These are phyloP conservation scores for Cicer arietinum DNA, from an alignment of 306 rosid genomes.

Conservation along the genomic window DNA sequence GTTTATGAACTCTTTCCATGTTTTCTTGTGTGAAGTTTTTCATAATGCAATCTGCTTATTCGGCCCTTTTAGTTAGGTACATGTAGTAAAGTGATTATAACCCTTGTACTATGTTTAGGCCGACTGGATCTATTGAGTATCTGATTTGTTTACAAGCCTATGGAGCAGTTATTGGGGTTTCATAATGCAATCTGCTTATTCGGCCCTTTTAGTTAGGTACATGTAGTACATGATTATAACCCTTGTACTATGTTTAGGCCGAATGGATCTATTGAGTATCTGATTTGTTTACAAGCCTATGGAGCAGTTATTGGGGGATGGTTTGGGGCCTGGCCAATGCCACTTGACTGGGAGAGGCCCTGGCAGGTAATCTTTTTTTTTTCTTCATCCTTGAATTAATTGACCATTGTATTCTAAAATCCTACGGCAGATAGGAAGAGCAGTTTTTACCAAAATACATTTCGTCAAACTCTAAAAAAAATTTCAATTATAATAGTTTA, in stretches of 20 bases:
- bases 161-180: conserved; percentile 84
- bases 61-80: conserved; percentile 20
- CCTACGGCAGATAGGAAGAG: not conserved
- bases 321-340: conserved; percentile 99
- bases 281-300: conserved; percentile 84
- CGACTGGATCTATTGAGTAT: conserved; percentile 62
- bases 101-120: conserved; percentile 56
- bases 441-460: not conserved
- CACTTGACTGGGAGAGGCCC: conserved; percentile 99
- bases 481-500: too few relatives aligned
- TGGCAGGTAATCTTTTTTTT: conserved; percentile 71
- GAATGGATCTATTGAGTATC: conserved; percentile 60
- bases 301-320: conserved; percentile 92
- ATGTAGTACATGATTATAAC: not conserved
- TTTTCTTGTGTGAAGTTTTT: conserved; percentile 29
- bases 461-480: not conserved
- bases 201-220: conserved; percentile 20
- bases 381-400: conserved; percentile 6
- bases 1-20: conserved; percentile 20
- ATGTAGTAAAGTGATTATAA: not conserved
- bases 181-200: conserved; percentile 19
- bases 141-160: conserved; percentile 84
- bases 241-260: conserved; percentile 59
- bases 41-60: conserved; percentile 19
- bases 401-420: conserved; percentile 20